Base-by-base conservation (phyloP, 768 basidiomycete species). In the Termitomyces sp. region DNA sequence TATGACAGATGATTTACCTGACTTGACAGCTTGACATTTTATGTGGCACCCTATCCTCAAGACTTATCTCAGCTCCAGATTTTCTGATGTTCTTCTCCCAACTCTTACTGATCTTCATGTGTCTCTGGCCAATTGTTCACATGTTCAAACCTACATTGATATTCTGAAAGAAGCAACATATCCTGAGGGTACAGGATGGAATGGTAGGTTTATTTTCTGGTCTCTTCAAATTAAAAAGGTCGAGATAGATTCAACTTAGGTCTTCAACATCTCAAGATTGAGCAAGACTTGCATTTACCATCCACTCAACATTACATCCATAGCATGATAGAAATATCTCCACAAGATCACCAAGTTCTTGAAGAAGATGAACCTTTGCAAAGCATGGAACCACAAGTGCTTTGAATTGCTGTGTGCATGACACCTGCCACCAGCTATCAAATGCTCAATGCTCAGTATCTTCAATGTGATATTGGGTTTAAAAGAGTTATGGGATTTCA, bases 271-370 rank as follows among this genome's bases (percentile, higher is more conserved):
- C 49, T 66, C 9, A 65, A 68, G n/a, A 11, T 50, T 17, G 49
- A 62, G 50, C 64, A 68, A 31, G 58, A 69, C 47, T 4, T 3
- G 3, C 2, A 54, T 5, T 34, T 68, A 11, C 55, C 64, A 6
- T 4, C 43, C 2, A 57, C 64, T 5, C 53, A 63, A 3, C 65
- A 65, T 25, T 71, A 71, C 55, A 71, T 71, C 32, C 62, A 63
- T 8, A 36, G 48, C 11, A 61, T 70, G 4, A 42, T 62, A 6
- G 45, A 61, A 29, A 32, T 65, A 1, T 56, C 55, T 29, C 29
- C n/a, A 2, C 1, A 12, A 3, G 20, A 50, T 9, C 47, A 65
- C 5, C 53, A 52, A 4, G 25, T 17, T 0, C 60, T 66, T 47
- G 59, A 60, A 17, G 62, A 64, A 52, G 65, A 68, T 46, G 64